Base-by-base conservation (phyloP, 768 basidiomycete species). In the Suillus fuscotomentosus region DNA sequence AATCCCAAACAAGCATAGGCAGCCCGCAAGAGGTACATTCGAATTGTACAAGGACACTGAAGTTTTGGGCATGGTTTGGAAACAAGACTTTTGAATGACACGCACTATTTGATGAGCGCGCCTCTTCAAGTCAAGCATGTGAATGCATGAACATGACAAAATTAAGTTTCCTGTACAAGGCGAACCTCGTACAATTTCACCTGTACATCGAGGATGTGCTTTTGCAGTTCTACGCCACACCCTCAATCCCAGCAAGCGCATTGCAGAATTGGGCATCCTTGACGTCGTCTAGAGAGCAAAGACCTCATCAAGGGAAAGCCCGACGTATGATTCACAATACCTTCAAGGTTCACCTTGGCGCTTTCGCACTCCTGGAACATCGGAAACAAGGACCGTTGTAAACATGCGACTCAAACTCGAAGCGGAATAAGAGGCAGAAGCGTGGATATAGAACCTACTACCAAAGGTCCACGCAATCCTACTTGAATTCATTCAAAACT, bases 51-150 rank as follows among this genome's bases (percentile, higher is more conserved):
- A 53, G 8, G 31, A 20, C 4, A 17, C 31, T 31, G 31, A 31
- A 31, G 31, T 6, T 31, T 7, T 53, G 27, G 27, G 20, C 31
- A 13, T n/a, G 5, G 5, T 31, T 17, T 53, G 2, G 5, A 36
- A 53, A 54, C 11, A 54, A 36, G 20, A 54, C 10, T n/a, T 11
- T 34, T 80, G 77, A 0, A 81, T 79, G 0, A 80, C 83, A 2
- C 81, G 78, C 60, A 71, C 24, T 15, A 50, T 27, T 27, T 17
- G 15, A 17, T 51, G 17, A 27, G 14, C 15, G 15, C 15, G 27
- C 27, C 51, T 51, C 47, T 24, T 22, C 47, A 66, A 84, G 87
- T 3, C 5, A 15, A 47, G 15, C 20, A 24, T 60, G 14, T 22
- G n/a, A 41, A 27, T 27, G 24, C 13, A 11, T 13, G 24, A 22